phyloP scores from a whole-genome alignment of 208 protist species.

The Crithidia acanthocephali region DNA sequence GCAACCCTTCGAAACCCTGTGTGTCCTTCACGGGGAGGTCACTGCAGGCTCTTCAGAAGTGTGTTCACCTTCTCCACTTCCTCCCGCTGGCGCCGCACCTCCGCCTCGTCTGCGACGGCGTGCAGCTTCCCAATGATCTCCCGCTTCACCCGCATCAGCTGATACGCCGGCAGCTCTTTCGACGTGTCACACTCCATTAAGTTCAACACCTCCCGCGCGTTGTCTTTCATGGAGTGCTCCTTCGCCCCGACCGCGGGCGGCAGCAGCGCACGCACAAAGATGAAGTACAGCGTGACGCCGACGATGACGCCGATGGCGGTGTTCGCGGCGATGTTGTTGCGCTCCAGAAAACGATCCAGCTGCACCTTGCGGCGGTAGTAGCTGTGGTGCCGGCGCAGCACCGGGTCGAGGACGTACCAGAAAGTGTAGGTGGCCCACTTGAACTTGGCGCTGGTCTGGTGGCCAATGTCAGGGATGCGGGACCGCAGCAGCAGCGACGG shows the following conservation, averaged over 20 bases:
- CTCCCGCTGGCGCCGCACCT: slow-evolving; percentile 66
- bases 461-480: slow-evolving; percentile 48
- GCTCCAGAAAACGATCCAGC: slow-evolving; percentile 77
- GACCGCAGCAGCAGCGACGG: slow-evolving; percentile 19
- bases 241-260: slow-evolving; percentile 35
- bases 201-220: slow-evolving; percentile 60
- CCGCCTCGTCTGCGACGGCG: slow-evolving; percentile 61
- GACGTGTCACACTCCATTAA: slow-evolving; percentile 67
- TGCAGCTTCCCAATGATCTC: slow-evolving; percentile 78
- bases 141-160: slow-evolving; percentile 72
- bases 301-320: slow-evolving; percentile 57
- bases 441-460: slow-evolving; percentile 52
- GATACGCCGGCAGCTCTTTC: slow-evolving; percentile 76
- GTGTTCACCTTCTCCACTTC: slow-evolving; percentile 59
- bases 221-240: slow-evolving; percentile 62
- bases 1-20: slow-evolving; percentile 2
- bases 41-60: slow-evolving; percentile 26
- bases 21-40: neutral
- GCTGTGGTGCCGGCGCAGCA: slow-evolving; percentile 65
- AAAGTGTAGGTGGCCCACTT: slow-evolving; percentile 86
- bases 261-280: slow-evolving; percentile 43
- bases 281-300: slow-evolving; percentile 73
- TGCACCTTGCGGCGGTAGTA: slow-evolving; percentile 78
- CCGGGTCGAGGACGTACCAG: slow-evolving; percentile 77
- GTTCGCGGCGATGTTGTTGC: slow-evolving; percentile 68